Evolutionary conservation across 1,284 basidiomycete genomes (phyloP), one percentile per base, ranked within the genome.

Genomic region (Volvariella surrecta): DNA sequence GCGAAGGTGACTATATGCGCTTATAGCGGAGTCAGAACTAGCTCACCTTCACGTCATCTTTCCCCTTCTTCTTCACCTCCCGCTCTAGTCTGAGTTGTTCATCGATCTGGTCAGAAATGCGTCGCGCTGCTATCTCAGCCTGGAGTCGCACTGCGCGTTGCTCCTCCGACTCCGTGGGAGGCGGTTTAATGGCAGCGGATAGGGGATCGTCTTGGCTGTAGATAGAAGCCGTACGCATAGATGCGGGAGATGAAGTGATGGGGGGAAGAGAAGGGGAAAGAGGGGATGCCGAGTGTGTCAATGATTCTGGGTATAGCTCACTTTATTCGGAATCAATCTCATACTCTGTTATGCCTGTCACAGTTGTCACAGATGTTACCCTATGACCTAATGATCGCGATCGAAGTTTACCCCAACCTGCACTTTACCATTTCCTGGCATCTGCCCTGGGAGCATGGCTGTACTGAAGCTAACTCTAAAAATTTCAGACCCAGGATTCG

Each of bases 151-250:
- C 48, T 45, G 69, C 63, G 38, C 80, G 76, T 55, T 88, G 79
- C 0, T 63, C 54, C 1, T 81, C 77, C 0, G 79, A 75, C 64
- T 89, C 86, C n/a, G 70, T 61, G 6, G 68, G 57, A 2, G 84
- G 71, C 0, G 86, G 84, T 43, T 75, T 74, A 48, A 87, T 61
- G 6, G 78, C 76, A 32, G 71, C 67, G n/a, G 82, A 62, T 39
- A 89, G 74, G 11, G 85, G 86, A 56, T 89, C 85, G 53, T 84
- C 83, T 50, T 74, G 70, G 53, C 75, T 80, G 62, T 80, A 80
- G 41, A 84, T 58, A 34, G 80, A 83, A 42, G 83, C 65, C 28
- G 79, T 76, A 45, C 75, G 72, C 65, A 81, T 73, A 54, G 54
- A 48, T 44, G 53, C 38, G 39, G 46, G 52, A 53, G 58, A 28